Conservation (phyloP, 106 monocot species). For the Phalaenopsis aphrodite region DNA sequence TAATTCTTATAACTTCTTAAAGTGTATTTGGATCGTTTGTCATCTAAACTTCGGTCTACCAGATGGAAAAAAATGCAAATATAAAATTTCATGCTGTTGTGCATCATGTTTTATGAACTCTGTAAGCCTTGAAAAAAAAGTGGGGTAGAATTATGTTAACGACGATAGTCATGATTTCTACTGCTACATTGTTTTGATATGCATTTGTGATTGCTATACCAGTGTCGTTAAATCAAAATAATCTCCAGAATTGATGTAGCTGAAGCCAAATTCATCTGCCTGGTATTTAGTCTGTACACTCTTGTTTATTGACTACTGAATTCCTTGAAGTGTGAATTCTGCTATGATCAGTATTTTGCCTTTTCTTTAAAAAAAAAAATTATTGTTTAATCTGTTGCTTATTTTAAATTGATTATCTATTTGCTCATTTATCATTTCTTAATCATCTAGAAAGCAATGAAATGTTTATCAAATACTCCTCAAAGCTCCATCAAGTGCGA, state of each 20-base stretch:
- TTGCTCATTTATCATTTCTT: not conserved
- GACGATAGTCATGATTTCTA: not conserved
- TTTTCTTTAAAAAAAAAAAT: not conserved
- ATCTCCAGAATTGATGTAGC: not conserved
- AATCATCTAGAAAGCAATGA: not conserved
- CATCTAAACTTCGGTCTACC: not conserved
- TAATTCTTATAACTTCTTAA: not conserved
- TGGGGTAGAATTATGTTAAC: not conserved
- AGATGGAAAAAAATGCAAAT: not conserved
- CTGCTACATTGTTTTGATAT: not conserved
- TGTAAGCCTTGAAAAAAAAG: no score
- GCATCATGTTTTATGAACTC: not conserved
- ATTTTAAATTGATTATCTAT: not conserved
- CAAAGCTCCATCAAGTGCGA: not conserved
- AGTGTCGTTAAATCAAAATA: not conserved
- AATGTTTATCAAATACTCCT: not conserved
- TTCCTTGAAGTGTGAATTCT: no score
- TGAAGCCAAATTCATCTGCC: not conserved
- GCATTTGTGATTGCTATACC: not conserved
- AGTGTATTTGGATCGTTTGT: not conserved
- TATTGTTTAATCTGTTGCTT: not conserved
- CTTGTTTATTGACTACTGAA: not conserved
- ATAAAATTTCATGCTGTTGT: not conserved
- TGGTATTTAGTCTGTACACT: no score
- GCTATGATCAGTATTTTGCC: no score